Evolutionary conservation across 2,329 filamentous ascomycete species (phyloP).

Genomic region (Aspergillus sp.): DNA sequence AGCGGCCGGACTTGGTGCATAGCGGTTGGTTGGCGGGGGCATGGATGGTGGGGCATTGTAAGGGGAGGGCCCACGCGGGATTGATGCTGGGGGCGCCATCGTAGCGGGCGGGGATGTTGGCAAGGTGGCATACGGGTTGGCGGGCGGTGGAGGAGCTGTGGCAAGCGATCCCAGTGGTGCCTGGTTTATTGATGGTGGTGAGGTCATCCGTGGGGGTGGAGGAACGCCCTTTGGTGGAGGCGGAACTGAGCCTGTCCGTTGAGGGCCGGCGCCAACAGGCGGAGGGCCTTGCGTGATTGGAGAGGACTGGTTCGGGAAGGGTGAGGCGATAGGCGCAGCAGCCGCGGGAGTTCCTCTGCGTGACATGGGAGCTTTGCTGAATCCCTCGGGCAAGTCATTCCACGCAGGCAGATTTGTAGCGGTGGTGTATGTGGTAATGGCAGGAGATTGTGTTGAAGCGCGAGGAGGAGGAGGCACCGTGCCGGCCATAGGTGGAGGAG

Average conservation of each 20-base stretch:
- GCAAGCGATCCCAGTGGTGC: constrained; percentile 60
- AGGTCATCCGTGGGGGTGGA: constrained; percentile 69
- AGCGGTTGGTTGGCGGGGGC: constrained; percentile 73
- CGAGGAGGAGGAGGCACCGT: constrained; percentile 65
- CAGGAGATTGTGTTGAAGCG: constrained; percentile 68
- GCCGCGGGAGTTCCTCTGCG: constrained; percentile 75
- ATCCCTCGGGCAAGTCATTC: constrained; percentile 90
- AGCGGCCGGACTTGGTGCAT: constrained; percentile 69
- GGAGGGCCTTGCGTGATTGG: constrained; percentile 48
- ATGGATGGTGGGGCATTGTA: constrained; percentile 79
- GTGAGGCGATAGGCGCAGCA: constrained; percentile 68
- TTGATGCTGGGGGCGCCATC: constrained; percentile 51
- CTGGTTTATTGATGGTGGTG: constrained; percentile 65
- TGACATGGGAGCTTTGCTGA: constrained; percentile 72
- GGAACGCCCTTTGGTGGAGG: constrained; percentile 82
- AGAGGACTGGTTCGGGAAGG: constrained; percentile 71
- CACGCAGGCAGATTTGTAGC: constrained; percentile 77
- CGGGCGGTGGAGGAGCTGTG: constrained; percentile 64
- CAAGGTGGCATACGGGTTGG: constrained; percentile 44
- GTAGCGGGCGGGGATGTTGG: constrained; percentile 49
- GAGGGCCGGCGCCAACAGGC: constrained; percentile 62
- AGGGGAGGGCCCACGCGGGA: constrained; percentile 78
- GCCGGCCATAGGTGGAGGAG: constrained; percentile 50
- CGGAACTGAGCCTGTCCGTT: constrained; percentile 72
- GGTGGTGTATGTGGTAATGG: constrained; percentile 66